A percentile compares a stretch with the other conserved stretches of the same genome.
Conservation (phyloP, 768 basidiomycete genomes). For the Trametes sanguinea region DNA sequence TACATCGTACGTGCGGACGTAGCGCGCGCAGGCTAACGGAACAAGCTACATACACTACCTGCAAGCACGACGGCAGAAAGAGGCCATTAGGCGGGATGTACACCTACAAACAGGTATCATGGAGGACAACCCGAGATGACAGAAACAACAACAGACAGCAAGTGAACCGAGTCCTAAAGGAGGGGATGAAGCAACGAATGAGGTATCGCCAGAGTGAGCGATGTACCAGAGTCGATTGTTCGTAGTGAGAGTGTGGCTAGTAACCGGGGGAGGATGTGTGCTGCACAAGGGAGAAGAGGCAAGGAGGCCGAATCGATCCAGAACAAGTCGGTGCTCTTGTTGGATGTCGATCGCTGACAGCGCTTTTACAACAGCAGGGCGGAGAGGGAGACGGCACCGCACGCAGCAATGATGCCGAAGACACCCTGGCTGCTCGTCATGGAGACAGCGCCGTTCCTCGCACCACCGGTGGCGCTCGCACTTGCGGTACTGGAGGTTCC, state of each 20-base stretch:
- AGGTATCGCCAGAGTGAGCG: conserved; percentile 1
- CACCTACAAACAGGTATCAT: conserved; percentile 7
- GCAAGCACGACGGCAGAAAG: conserved; percentile 1
- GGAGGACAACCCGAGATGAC: conserved; percentile 2
- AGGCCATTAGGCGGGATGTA: not conserved
- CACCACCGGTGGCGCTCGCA: conserved; percentile 10
- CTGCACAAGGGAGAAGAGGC: conserved; percentile 17
- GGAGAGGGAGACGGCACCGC: conserved; percentile 28
- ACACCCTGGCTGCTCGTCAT: conserved; percentile 16
- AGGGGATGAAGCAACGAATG: conserved; percentile 14
- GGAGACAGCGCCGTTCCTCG: conserved; percentile 10
- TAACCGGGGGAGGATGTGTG: not conserved
- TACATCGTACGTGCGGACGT: conserved; percentile 16
- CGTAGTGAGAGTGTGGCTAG: not conserved
- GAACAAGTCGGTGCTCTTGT: not conserved
- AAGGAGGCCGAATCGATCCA: not conserved
- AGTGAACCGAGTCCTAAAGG: conserved; percentile 2
- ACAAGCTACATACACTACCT: conserved; percentile 13
- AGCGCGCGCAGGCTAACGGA: conserved; percentile 4
- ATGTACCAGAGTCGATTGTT: conserved; percentile 4
- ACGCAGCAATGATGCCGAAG: conserved; percentile 25
- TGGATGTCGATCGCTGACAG: not conserved
- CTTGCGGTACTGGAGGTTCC: conserved; percentile 8
- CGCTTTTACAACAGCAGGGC: conserved; percentile 24
- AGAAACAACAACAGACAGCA: conserved; percentile 2